Conservation (phyloP, 2,329 filamentous ascomycete genomes). For the Colletotrichum tropicicola region DNA sequence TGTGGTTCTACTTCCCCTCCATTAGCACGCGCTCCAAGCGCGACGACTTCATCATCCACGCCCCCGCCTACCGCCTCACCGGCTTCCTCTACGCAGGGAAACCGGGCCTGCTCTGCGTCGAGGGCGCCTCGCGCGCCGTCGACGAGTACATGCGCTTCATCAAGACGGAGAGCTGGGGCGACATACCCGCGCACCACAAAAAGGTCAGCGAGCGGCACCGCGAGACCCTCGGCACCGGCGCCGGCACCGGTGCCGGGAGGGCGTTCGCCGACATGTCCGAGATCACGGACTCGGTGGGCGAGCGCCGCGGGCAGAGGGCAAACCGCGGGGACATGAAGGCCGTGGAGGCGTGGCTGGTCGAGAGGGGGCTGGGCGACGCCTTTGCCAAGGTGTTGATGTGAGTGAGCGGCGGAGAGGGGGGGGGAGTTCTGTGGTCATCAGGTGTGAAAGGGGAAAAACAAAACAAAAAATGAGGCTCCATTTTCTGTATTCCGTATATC, state of each 20-base stretch:
- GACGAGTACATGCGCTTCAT: slow-evolving; percentile 71
- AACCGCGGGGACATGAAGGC: slow-evolving; percentile 64
- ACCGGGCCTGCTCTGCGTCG: slow-evolving; percentile 62
- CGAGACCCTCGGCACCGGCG: slow-evolving; percentile 44
- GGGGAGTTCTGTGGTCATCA: no score
- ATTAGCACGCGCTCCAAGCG: slow-evolving; percentile 67
- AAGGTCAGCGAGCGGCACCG: slow-evolving; percentile 67
- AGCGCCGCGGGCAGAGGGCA: slow-evolving; percentile 55
- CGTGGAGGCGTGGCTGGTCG: slow-evolving; percentile 57
- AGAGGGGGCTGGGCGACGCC: slow-evolving; percentile 52
- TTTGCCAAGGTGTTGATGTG: slow-evolving; percentile 52
- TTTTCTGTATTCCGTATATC: not conserved
- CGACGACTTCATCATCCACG: slow-evolving; percentile 63
- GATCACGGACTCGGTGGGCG: slow-evolving; percentile 60
- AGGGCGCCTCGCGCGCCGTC: slow-evolving; percentile 55
- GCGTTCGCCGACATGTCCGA: slow-evolving; percentile 65
- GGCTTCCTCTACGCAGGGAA: slow-evolving; percentile 70
- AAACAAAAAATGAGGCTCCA: not conserved
- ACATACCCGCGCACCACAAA: slow-evolving; percentile 69
- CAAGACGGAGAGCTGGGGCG: slow-evolving; percentile 70
- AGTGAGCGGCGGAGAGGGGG: no score
- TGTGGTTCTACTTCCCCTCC: slow-evolving; percentile 72
- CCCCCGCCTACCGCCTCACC: slow-evolving; percentile 60
- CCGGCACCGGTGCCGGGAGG: no score
- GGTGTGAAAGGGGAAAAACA: no score